A percentile compares a stretch with the other conserved stretches of the same genome.
These are phyloP conservation scores for Crucibulum laeve DNA, from an alignment of 768 basidiomycete species.

Conservation along the genomic window DNA sequence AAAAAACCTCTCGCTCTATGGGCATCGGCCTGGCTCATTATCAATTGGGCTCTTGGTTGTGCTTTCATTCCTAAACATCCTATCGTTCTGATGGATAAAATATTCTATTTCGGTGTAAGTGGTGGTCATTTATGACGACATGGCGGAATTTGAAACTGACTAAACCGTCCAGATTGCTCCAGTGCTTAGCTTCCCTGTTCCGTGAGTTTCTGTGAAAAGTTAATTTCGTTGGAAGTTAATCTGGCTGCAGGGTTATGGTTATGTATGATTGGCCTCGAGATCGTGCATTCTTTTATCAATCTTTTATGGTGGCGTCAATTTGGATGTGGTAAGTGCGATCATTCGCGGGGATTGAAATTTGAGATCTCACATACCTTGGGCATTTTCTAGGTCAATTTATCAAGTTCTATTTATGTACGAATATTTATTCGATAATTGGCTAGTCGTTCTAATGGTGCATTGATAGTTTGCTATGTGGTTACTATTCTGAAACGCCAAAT, in stretches of 20 bases:
- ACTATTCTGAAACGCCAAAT: conserved; percentile 22
- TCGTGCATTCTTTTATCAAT: conserved; percentile 55
- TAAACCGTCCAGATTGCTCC: conserved; percentile 43
- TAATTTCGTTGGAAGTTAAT: background rate
- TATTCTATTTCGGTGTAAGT: conserved; percentile 53
- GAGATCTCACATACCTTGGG: conserved; percentile 7
- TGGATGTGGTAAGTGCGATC: conserved; percentile 54
- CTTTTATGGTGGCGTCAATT: conserved; percentile 48
- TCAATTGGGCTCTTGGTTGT: conserved; percentile 66
- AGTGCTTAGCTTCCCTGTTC: conserved; percentile 54
- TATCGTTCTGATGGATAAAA: conserved; percentile 45
- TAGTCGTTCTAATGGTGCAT: background rate
- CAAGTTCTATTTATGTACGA: conserved; percentile 51
- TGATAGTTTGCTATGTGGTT: conserved; percentile 36
- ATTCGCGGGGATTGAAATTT: background rate
- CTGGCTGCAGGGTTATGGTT: conserved; percentile 43
- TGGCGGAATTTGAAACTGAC: background rate
- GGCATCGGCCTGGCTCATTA: conserved; percentile 58
- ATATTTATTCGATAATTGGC: conserved; percentile 3
- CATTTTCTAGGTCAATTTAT: conserved; percentile 46
- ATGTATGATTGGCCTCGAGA: conserved; percentile 72
- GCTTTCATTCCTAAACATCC: conserved; percentile 43
- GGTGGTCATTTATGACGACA: conserved; percentile 1
- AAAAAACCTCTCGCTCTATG: conserved; percentile 63
- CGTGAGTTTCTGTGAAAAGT: conserved; percentile 34